Percentiles rank a stretch among this genome's conserved stretches.
Evolutionary conservation across 768 basidiomycete genomes (phyloP).

Genomic region (Trametes cubensis): DNA sequence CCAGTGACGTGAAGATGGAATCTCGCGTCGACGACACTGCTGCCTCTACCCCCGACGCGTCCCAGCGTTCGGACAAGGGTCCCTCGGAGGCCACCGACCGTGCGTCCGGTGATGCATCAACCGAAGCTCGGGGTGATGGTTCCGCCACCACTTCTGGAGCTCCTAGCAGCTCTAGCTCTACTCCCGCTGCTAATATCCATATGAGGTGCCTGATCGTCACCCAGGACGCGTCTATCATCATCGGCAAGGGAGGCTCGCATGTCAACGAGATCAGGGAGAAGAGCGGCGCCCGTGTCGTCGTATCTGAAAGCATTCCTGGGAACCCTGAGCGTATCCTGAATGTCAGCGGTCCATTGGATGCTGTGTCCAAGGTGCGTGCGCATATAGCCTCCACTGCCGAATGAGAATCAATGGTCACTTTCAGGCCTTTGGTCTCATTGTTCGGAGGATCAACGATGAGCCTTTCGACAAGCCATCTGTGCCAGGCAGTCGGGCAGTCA

Average conservation of each 20-base stretch:
- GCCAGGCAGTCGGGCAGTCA: constrained; percentile 96
- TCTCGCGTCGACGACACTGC: constrained; percentile 45
- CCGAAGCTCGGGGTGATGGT: constrained; percentile 39
- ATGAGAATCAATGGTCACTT: neutral
- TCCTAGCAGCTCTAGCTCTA: constrained; percentile 52
- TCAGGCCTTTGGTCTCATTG: constrained; percentile 97
- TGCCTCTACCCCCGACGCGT: constrained; percentile 62
- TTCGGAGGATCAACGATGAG: constrained; percentile 98
- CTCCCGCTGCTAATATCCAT: constrained; percentile 85
- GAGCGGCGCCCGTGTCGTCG: constrained; percentile 93
- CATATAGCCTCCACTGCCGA: neutral
- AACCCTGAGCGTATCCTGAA: constrained; percentile 99
- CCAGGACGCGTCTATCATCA: constrained; percentile 99
- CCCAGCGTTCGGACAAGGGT: constrained; percentile 40
- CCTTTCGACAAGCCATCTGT: constrained; percentile 98
- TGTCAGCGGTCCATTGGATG: constrained; percentile 94
- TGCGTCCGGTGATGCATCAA: constrained; percentile 34
- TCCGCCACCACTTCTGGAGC: constrained; percentile 52
- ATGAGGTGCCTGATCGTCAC: constrained; percentile 99
- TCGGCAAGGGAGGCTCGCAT: constrained; percentile 92
- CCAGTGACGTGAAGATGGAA: constrained; percentile 68
- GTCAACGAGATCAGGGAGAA: constrained; percentile 99
- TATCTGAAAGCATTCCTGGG: constrained; percentile 97
- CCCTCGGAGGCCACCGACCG: constrained; percentile 40
- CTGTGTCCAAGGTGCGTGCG: constrained; percentile 88